A percentile compares a stretch with the other conserved stretches of the same genome.
Conservation (phyloP, 192 early-diverging fungal genomes). For the Coemansia erecta region DNA sequence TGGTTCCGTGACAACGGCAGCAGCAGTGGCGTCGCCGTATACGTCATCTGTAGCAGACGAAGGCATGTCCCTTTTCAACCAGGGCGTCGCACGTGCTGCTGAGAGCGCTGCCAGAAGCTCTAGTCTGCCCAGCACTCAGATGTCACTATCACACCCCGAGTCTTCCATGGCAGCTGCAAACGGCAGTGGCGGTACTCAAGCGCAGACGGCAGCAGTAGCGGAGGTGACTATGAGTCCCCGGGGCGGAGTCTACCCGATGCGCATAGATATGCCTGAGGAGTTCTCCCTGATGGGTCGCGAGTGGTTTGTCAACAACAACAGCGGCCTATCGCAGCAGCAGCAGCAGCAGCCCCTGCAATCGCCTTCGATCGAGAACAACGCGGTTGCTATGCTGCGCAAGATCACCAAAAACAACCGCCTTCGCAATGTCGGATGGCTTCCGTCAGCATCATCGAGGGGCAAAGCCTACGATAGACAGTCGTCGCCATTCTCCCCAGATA, state of each 20-base stretch:
- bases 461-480: slow-evolving; percentile 5
- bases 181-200: background rate
- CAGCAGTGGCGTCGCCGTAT: background rate
- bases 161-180: background rate
- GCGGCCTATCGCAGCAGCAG: slow-evolving; percentile 6
- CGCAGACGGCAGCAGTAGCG: too few relatives aligned
- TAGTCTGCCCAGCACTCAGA: background rate
- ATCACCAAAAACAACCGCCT: slow-evolving; percentile 37
- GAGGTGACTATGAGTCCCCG: too few relatives aligned
- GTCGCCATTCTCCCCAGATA: slow-evolving; percentile 13
- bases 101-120: slow-evolving; percentile 1
- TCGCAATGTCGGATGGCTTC: slow-evolving; percentile 2
- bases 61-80: slow-evolving; percentile 6
- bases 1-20: background rate
- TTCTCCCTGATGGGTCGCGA: slow-evolving; percentile 20
- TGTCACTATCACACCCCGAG: background rate
- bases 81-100: slow-evolving; percentile 7
- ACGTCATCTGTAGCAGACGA: background rate
- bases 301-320: slow-evolving; percentile 16
- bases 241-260: slow-evolving; percentile 12
- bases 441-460: background rate
- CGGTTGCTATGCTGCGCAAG: slow-evolving; percentile 45
- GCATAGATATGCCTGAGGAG: slow-evolving; percentile 21
- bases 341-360: slow-evolving; percentile 24
- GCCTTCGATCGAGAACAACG: slow-evolving; percentile 36